A percentile compares a stretch with the other conserved stretches of the same genome.
Evolutionary conservation across 192 early-diverging fungal genomes (phyloP).

Genomic region (Oehlia diaphana): DNA sequence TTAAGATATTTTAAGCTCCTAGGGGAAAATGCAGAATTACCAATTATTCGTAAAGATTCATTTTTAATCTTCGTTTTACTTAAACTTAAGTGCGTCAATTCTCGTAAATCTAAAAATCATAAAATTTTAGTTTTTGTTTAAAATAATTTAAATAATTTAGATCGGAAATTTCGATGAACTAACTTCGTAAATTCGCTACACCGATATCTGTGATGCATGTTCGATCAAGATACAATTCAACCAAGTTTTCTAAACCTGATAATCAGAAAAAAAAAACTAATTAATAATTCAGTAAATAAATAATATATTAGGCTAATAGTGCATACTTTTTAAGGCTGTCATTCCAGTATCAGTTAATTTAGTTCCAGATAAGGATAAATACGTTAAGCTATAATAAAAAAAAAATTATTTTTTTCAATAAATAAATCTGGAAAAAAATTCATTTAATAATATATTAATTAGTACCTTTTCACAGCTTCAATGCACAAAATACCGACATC

Average conservation of each 20-base stretch:
- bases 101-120: neutral
- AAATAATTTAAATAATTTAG: neutral
- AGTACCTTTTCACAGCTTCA: neutral
- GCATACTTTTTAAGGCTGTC: neutral
- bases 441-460: neutral
- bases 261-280: neutral
- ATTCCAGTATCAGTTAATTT: slow-evolving; percentile 8
- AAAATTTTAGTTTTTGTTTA: neutral
- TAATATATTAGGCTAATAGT: neutral
- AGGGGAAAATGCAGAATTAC: neutral
- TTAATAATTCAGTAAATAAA: neutral
- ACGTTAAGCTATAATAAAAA: neutral
- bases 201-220: neutral
- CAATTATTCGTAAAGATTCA: neutral
- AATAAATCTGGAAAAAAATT: neutral
- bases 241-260: neutral
- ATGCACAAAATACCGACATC: neutral
- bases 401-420: neutral
- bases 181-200: neutral
- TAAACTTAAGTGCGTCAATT: neutral
- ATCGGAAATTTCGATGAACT: neutral
- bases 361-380: slow-evolving; percentile 1
- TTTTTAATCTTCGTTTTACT: neutral
- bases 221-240: slow-evolving; percentile 10
- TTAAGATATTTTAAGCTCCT: slow-evolving; percentile 3